These are phyloP conservation scores for Sungouiella blattae DNA, from an alignment of 805 yeast genomes.

Conservation along the genomic window DNA sequence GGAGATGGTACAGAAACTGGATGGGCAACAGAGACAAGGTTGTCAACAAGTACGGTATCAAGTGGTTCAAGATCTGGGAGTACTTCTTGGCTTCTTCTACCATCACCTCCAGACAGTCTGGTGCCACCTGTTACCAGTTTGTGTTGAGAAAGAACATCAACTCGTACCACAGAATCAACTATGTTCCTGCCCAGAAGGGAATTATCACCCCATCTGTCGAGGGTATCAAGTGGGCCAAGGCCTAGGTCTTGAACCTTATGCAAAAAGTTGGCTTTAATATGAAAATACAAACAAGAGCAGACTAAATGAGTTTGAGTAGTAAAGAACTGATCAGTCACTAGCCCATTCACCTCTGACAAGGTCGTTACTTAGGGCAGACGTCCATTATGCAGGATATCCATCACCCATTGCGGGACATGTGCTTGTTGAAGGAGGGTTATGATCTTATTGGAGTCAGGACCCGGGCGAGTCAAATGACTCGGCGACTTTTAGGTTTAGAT, in stretches of 20 bases:
- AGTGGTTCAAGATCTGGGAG: slow-evolving; percentile 95
- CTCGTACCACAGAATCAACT: slow-evolving; percentile 77
- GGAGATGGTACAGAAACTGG: slow-evolving; percentile 97
- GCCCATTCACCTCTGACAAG: no score
- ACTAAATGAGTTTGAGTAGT: neutral
- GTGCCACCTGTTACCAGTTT: slow-evolving; percentile 89
- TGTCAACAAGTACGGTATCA: slow-evolving; percentile 74
- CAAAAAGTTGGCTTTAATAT: no score
- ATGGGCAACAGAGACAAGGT: slow-evolving; percentile 73
- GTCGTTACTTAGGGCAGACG: no score
- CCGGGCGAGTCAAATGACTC: no score
- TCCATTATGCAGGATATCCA: no score
- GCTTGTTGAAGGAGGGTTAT: no score
- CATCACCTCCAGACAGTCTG: slow-evolving; percentile 87
- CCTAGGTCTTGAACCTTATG: no score
- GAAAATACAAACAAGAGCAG: no score
- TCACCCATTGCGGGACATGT: no score
- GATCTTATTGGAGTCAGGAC: no score
- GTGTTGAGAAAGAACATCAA: slow-evolving; percentile 87
- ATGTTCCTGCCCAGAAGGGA: slow-evolving; percentile 76
- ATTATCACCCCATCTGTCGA: slow-evolving; percentile 54
- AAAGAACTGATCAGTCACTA: no score
- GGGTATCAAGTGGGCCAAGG: slow-evolving; percentile 57
- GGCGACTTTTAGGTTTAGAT: no score
- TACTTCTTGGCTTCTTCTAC: slow-evolving; percentile 80